Conservation (phyloP, 2,329 filamentous ascomycete species). For the Lachnellula subtilissima region DNA sequence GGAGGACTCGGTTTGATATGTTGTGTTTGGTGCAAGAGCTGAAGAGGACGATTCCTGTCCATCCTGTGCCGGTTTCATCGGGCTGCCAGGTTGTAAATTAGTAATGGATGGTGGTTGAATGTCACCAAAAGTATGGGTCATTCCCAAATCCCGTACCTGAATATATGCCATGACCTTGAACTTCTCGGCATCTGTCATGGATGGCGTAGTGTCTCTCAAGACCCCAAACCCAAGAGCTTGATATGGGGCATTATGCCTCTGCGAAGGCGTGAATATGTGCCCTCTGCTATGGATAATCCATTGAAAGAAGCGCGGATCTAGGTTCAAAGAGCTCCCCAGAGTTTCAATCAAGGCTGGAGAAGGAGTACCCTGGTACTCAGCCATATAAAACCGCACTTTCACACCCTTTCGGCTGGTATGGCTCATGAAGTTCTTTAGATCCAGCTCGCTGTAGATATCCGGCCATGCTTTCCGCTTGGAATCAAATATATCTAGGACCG, state of each 20-base stretch:
- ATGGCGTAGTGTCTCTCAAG: conserved; percentile 11
- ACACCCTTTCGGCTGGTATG: background rate
- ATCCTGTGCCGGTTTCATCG: conserved; percentile 22
- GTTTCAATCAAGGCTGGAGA: conserved; percentile 14
- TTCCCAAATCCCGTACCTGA: background rate
- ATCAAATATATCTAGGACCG: conserved; percentile 24
- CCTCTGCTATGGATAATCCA: conserved; percentile 19
- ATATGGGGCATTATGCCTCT: conserved; percentile 20
- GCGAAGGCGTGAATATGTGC: conserved; percentile 22
- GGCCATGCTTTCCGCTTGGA: conserved; percentile 13
- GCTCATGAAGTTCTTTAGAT: conserved; percentile 12
- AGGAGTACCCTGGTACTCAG: conserved; percentile 11
- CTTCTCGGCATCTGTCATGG: conserved; percentile 24
- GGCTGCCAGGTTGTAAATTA: conserved; percentile 2
- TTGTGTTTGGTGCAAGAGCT: conserved; percentile 19
- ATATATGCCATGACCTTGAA: conserved; percentile 25
- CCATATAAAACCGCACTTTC: conserved; percentile 15
- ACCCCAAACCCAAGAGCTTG: conserved; percentile 23
- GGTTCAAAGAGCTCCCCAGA: conserved; percentile 11
- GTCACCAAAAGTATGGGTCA: background rate
- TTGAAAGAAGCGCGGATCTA: conserved; percentile 17
- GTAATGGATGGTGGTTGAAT: background rate
- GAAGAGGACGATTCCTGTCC: conserved; percentile 26
- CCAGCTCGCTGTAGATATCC: conserved; percentile 11
- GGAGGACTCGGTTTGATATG: conserved; percentile 19